Percentiles rank a stretch among this genome's conserved stretches.
Evolutionary conservation across 352 stramenopile species (phyloP).

Genomic region (Stephanocyclus meneghinianus): DNA sequence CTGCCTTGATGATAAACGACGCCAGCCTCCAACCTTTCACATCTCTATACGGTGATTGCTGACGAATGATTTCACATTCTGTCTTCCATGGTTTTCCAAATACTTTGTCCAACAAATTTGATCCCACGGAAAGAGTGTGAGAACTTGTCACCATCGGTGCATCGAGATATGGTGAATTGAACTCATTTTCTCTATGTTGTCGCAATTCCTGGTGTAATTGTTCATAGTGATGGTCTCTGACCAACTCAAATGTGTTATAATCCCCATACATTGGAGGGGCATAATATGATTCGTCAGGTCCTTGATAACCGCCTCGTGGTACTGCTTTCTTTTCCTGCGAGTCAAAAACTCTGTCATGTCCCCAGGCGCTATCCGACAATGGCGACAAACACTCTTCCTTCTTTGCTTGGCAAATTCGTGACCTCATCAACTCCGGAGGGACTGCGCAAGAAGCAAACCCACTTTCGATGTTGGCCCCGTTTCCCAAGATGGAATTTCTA

Average conservation of each 20-base stretch:
- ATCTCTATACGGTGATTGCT: slow-evolving; percentile 76
- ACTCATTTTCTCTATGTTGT: slow-evolving; percentile 44
- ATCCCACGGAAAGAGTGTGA: slow-evolving; percentile 43
- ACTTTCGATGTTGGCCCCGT: slow-evolving; percentile 16
- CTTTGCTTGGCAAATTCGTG: background rate
- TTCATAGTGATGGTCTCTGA: slow-evolving; percentile 70
- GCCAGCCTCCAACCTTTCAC: slow-evolving; percentile 77
- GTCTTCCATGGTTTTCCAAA: slow-evolving; percentile 73
- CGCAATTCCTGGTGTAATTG: slow-evolving; percentile 70
- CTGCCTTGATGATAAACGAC: slow-evolving; percentile 84
- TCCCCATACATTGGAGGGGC: slow-evolving; percentile 32
- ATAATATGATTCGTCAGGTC: slow-evolving; percentile 45
- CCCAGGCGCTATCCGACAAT: background rate
- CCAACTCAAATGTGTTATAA: slow-evolving; percentile 55
- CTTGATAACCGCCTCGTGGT: slow-evolving; percentile 61
- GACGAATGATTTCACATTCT: slow-evolving; percentile 69
- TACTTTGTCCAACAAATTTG: slow-evolving; percentile 69
- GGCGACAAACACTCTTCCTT: background rate
- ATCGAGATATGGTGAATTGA: slow-evolving; percentile 23
- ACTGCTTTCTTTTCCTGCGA: slow-evolving; percentile 26
- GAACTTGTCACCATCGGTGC: slow-evolving; percentile 25
- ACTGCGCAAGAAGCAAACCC: slow-evolving; percentile 51
- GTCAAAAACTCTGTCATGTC: background rate
- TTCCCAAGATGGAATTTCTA: slow-evolving; percentile 23
- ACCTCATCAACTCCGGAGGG: slow-evolving; percentile 51